A percentile compares a stretch with the other conserved stretches of the same genome.
These are phyloP conservation scores for Cynanchum wilfordii DNA, from an alignment of 257 asterid genomes.

Conservation along the genomic window DNA sequence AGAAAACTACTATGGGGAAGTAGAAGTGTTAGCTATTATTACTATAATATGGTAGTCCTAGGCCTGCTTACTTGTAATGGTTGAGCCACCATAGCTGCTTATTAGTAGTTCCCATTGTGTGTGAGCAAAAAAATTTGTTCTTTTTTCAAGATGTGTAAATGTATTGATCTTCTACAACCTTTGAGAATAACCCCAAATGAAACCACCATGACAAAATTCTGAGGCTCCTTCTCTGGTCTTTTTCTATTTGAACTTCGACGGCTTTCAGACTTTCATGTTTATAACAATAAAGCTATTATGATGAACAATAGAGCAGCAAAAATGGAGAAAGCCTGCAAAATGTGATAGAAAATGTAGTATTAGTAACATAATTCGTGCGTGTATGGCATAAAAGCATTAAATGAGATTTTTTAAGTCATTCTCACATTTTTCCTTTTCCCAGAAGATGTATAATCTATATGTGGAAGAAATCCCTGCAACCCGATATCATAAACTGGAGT, in stretches of 20 bases:
- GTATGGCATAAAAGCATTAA: not conserved
- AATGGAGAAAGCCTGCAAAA: conserved; percentile 37
- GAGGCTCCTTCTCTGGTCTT: conserved; percentile 14
- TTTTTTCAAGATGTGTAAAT: not conserved
- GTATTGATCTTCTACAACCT: conserved; percentile 9
- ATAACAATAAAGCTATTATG: conserved; percentile 25
- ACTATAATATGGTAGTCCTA: conserved; percentile 4
- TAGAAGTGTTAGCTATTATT: not conserved
- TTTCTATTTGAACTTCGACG: conserved; percentile 17
- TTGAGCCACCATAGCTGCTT: conserved; percentile 8
- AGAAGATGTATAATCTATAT: conserved; percentile 60
- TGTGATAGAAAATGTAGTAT: conserved; percentile 1
- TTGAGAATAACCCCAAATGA: conserved; percentile 3
- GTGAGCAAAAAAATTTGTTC: not conserved
- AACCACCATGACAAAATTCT: conserved; percentile 10
- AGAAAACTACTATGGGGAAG: conserved; percentile 1
- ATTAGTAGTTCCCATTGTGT: conserved; percentile 10
- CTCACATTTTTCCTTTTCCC: conserved; percentile 37
- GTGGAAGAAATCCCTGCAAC: conserved; percentile 54
- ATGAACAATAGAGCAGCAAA: conserved; percentile 18
- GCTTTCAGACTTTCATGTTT: conserved; percentile 17
- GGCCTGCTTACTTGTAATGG: not conserved
- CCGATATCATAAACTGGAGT: conserved; percentile 71
- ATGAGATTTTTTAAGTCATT: not conserved
- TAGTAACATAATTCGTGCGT: not conserved